A percentile compares a stretch with the other conserved stretches of the same genome.
These are phyloP conservation scores for Rhodotorula sp. DNA, from an alignment of 1,284 basidiomycete genomes.

Conservation along the genomic window DNA sequence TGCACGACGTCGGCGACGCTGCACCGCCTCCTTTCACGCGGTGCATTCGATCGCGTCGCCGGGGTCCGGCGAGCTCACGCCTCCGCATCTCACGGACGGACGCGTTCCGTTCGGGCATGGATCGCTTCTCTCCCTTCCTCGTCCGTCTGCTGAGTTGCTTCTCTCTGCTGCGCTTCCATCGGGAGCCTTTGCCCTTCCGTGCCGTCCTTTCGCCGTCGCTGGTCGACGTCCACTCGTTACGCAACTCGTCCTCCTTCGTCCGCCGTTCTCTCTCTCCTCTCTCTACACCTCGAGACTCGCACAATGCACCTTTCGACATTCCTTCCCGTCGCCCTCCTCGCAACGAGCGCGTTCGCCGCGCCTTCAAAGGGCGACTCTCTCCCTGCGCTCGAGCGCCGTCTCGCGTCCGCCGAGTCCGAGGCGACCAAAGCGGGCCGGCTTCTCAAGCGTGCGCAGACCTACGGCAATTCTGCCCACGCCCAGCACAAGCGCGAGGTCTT, in stretches of 20 bases:
- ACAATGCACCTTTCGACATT: neutral
- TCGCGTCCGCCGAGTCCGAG: neutral
- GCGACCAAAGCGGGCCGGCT: neutral
- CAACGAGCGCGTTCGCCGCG: too few relatives aligned
- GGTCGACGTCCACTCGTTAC: neutral
- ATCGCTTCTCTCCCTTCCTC: too few relatives aligned
- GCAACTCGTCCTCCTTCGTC: neutral
- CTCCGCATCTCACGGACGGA: too few relatives aligned
- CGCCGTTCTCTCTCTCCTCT: neutral
- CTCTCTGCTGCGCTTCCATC: neutral
- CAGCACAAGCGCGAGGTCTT: constrained; percentile 1
- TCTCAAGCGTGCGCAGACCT: neutral
- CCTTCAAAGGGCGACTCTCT: neutral
- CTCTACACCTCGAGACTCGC: too few relatives aligned
- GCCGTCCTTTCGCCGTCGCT: neutral
- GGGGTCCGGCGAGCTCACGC: too few relatives aligned
- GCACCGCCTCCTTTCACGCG: too few relatives aligned
- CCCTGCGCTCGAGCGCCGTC: neutral
- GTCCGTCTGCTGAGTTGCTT: neutral
- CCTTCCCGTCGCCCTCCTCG: neutral
- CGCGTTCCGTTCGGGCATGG: too few relatives aligned
- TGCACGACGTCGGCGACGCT: too few relatives aligned
- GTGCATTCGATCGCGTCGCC: too few relatives aligned
- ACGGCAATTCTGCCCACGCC: neutral
- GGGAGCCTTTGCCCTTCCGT: neutral